These are phyloP conservation scores for Austroboletus olivaceoglutinosus DNA, from an alignment of 1,284 basidiomycete species.

Conservation along the genomic window DNA sequence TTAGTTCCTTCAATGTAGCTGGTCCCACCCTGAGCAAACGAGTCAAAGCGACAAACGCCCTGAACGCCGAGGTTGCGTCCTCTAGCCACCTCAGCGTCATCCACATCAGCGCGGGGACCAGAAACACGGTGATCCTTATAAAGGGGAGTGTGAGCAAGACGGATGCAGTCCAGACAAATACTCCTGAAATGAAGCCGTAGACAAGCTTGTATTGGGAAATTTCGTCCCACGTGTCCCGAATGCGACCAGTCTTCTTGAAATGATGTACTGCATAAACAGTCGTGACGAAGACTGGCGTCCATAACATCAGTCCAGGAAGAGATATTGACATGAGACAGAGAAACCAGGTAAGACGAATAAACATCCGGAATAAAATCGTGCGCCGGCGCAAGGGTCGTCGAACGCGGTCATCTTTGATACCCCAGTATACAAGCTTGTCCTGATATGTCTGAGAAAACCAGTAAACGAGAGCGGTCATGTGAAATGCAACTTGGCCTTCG, in stretches of 20 bases:
- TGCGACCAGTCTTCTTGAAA: constrained; percentile 73
- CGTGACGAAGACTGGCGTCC: constrained; percentile 72
- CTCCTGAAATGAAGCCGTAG: constrained; percentile 71
- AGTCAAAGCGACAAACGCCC: constrained; percentile 62
- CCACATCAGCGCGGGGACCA: constrained; percentile 80
- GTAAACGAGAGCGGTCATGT: constrained; percentile 1
- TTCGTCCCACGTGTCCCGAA: constrained; percentile 82
- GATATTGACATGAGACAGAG: constrained; percentile 67
- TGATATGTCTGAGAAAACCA: constrained; percentile 58
- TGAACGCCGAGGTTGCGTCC: constrained; percentile 73
- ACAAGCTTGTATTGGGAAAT: constrained; percentile 87
- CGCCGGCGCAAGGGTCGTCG: constrained; percentile 57
- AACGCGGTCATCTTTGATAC: constrained; percentile 81
- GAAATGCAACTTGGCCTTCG: neutral
- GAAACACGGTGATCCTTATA: constrained; percentile 50
- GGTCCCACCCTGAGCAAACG: constrained; percentile 67
- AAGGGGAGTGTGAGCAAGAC: constrained; percentile 61
- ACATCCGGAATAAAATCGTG: constrained; percentile 53
- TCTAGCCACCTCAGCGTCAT: constrained; percentile 83
- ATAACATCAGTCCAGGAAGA: constrained; percentile 76
- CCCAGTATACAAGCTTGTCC: constrained; percentile 58
- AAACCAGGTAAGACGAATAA: constrained; percentile 63
- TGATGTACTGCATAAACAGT: constrained; percentile 64
- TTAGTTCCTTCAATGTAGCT: constrained; percentile 50
- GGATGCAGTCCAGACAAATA: constrained; percentile 58